phyloP scores from a whole-genome alignment of 179 eudicot genomes.

The Dionaea muscipula region DNA sequence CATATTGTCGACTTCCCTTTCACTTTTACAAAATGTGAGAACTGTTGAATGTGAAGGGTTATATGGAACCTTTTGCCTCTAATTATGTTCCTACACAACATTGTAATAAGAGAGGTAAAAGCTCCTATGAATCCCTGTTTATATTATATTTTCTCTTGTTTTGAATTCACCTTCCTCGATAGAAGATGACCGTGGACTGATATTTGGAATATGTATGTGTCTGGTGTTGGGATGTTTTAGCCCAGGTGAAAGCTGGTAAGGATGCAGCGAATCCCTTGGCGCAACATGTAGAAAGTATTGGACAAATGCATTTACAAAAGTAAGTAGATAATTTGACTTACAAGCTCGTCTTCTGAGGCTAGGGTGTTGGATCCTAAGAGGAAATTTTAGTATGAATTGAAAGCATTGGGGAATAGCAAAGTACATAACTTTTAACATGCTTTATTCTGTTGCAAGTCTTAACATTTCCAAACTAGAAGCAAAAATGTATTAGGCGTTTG shows the following conservation, averaged over 20 bases:
- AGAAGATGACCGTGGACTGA: slow-evolving; percentile 3
- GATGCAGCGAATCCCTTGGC: slow-evolving; percentile 58
- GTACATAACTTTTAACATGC: slow-evolving; percentile 24
- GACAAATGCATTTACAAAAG: slow-evolving; percentile 37
- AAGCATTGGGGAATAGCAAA: slow-evolving; percentile 36
- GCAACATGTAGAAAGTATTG: slow-evolving; percentile 58
- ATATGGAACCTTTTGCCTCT: too few relatives aligned
- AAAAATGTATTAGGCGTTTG: too few relatives aligned
- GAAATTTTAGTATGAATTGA: slow-evolving; percentile 56
- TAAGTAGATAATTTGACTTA: slow-evolving; percentile 51
- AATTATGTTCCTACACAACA: neutral
- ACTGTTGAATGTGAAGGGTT: too few relatives aligned
- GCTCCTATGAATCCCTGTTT: neutral
- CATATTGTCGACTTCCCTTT: too few relatives aligned
- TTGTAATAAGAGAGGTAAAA: neutral
- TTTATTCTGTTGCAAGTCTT: too few relatives aligned
- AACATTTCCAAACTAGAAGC: too few relatives aligned
- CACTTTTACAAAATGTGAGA: too few relatives aligned
- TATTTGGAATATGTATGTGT: slow-evolving; percentile 7
- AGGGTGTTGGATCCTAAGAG: slow-evolving; percentile 42
- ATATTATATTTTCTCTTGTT: neutral
- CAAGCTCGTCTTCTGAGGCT: slow-evolving; percentile 51
- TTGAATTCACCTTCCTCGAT: neutral
- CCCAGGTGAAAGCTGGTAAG: slow-evolving; percentile 80
- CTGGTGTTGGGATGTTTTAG: slow-evolving; percentile 66